Evolutionary conservation across 2,329 filamentous ascomycete genomes (phyloP), one percentile per base, ranked within the genome.

Genomic region (Endothia cerciana): DNA sequence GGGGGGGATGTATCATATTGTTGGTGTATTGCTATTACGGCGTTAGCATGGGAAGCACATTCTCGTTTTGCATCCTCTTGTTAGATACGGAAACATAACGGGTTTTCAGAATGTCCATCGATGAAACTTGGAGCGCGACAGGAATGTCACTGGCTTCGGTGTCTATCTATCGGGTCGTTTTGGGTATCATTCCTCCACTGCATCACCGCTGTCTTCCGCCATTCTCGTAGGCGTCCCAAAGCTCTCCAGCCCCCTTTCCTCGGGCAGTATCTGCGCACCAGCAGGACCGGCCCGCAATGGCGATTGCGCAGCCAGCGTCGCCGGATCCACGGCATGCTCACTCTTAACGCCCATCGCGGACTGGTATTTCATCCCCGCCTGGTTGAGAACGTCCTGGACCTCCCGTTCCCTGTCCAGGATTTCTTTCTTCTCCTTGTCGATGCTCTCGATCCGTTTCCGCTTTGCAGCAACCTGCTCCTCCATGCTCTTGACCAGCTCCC

Each of bases 381-480:
- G 90, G 74, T 93, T 90, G 62, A 98, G 80, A 63, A 96, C 79
- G 25, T 85, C 83, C 77, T 97, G 94, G 0, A 97, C 90, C 76
- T 95, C 91, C 5, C 82, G 84, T 77, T 97, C 91, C 65, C 93
- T 83, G 68, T 84, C 82, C 4, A 85, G 78, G 51, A 97, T 84
- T 38, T 91, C 86, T 3, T 82, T 79, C 73, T 89, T 91, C 74
- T 96, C 92, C 66, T 82, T 81, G 70, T 87, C 84, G 59, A 94
- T 78, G 57, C 87, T 87, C 70, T 89, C 86, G 74, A 95, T 87
- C 67, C 85, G 83, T 63, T 81, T 81, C 64, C 87, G 80, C 73
- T 90, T 89, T 60, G 81, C 77, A 36, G 83, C 82, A 65, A 89
- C 87, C 63, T 87, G 84, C 25, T 79, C 79, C 72, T 92, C 87